Evolutionary conservation across 2,329 filamentous ascomycete species (phyloP).

Genomic region (Colletotrichum sp.): DNA sequence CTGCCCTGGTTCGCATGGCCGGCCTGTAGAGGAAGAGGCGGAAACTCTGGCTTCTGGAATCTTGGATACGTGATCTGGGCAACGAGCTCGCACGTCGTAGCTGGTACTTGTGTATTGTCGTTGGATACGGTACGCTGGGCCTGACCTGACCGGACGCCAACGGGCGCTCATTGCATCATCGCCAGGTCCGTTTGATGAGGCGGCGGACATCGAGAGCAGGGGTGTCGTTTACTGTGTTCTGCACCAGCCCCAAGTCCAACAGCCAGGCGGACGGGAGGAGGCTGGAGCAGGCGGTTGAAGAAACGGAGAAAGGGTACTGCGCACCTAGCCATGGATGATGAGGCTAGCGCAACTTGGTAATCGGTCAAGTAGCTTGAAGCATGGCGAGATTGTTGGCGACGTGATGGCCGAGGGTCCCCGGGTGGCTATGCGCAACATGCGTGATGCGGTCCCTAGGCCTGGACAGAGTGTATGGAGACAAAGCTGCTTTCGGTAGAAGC

Average conservation of each 20-base stretch:
- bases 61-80: neutral
- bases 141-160: neutral
- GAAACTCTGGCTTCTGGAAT: neutral
- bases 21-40: neutral
- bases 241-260: neutral
- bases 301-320: neutral
- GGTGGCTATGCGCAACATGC: neutral
- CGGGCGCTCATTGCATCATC: constrained; percentile 3
- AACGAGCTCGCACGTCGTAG: neutral
- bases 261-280: neutral
- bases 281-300: neutral
- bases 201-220: neutral
- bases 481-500: neutral
- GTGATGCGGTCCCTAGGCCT: neutral
- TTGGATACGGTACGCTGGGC: neutral
- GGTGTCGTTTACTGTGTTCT: neutral
- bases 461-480: neutral
- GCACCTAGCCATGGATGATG: neutral
- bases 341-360: neutral
- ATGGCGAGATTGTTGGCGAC: neutral
- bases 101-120: neutral
- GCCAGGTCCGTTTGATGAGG: neutral
- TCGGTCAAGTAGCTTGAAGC: neutral
- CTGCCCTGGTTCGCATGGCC: constrained; percentile 8
- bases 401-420: neutral